A percentile compares a stretch with the other conserved stretches of the same genome.
Evolutionary conservation across 2,329 filamentous ascomycete genomes (phyloP).

Genomic region (Aureobasidium namibiae): DNA sequence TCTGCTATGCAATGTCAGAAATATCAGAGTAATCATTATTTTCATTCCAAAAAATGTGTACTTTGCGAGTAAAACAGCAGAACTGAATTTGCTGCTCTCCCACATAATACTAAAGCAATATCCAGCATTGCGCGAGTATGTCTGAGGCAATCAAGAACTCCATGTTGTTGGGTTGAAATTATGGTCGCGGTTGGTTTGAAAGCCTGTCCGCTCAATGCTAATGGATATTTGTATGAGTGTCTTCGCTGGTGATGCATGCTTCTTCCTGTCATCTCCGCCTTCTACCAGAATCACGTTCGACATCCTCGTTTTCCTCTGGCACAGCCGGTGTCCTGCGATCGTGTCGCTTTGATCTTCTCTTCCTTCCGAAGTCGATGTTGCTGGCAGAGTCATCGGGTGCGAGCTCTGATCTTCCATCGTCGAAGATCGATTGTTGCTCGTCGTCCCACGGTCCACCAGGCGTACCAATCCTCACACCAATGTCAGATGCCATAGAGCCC

Average conservation of each 20-base stretch:
- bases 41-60: not conserved
- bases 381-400: constrained; percentile 74
- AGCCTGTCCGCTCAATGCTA: not conserved
- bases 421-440: constrained; percentile 23
- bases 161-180: not conserved
- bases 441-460: constrained; percentile 29
- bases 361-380: constrained; percentile 67
- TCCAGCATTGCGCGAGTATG: not conserved
- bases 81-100: not conserved
- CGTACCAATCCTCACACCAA: constrained; percentile 35
- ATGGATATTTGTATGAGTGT: not conserved
- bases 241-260: not conserved
- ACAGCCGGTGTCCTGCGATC: constrained; percentile 54
- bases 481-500: constrained; percentile 43
- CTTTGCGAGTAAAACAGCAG: too few relatives aligned
- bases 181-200: not conserved
- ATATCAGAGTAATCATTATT: not conserved
- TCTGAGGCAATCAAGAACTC: not conserved
- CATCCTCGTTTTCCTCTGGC: constrained; percentile 56
- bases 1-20: not conserved
- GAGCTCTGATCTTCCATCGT: constrained; percentile 42
- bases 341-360: constrained; percentile 53
- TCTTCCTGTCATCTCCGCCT: not conserved
- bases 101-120: not conserved
- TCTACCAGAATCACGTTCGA: constrained; percentile 14